Conservation (phyloP, 331 rosid species). For the Spiraea crenata region DNA sequence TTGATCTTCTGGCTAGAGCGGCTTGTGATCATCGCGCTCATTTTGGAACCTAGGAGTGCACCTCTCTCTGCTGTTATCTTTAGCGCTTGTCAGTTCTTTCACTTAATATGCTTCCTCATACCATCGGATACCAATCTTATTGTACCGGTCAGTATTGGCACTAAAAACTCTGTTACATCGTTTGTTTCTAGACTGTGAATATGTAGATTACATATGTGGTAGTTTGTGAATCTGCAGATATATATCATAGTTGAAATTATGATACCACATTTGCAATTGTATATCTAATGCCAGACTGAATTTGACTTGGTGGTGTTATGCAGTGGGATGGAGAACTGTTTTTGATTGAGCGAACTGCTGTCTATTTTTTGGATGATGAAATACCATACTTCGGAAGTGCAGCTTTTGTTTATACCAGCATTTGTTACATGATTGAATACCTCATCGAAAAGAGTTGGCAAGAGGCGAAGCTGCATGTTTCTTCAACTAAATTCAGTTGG, state of each 20-base stretch:
- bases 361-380: too few species aligned
- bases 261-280: not conserved
- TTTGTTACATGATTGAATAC: not conserved
- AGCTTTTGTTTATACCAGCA: not conserved
- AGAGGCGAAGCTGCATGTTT: too few species aligned
- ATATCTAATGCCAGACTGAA: not conserved
- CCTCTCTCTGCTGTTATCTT: not conserved
- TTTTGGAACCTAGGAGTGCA: not conserved
- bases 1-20: not conserved
- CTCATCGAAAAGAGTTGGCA: not conserved
- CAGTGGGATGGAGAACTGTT: not conserved
- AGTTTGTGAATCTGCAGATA: too few species aligned
- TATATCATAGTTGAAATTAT: too few species aligned
- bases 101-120: not conserved
- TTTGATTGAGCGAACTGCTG: slow-evolving; percentile 6
- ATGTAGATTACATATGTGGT: too few species aligned
- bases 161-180: not conserved
- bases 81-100: too few species aligned
- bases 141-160: too few species aligned
- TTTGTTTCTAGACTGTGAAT: not conserved
- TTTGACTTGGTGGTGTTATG: not conserved
- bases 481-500: too few species aligned
- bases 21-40: not conserved
- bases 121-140: not conserved
- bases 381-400: not conserved